phyloP scores from a whole-genome alignment of 2,329 filamentous ascomycete genomes.

The Epichloe uncinata region DNA sequence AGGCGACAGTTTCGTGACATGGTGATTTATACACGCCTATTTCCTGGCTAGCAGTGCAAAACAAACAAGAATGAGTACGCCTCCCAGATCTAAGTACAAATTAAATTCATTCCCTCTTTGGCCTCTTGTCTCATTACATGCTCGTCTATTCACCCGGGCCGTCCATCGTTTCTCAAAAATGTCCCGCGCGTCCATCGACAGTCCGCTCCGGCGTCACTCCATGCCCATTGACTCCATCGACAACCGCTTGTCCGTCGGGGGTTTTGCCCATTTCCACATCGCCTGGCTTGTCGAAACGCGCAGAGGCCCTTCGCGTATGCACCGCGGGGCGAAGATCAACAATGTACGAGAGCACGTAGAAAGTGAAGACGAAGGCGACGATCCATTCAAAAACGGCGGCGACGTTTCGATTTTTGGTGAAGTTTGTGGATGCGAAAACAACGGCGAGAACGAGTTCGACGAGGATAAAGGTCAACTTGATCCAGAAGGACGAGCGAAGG shows the following conservation, averaged over 20 bases:
- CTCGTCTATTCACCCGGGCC: too few species aligned
- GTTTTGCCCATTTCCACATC: slow-evolving; percentile 11
- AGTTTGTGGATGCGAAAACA: slow-evolving; percentile 52
- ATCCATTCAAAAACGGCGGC: slow-evolving; percentile 70
- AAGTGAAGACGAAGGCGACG: slow-evolving; percentile 73
- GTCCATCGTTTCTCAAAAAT: background rate
- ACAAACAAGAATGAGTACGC: background rate
- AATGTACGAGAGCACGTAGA: slow-evolving; percentile 77
- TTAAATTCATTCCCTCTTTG: too few species aligned
- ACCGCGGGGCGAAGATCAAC: slow-evolving; percentile 76
- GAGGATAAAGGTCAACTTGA: slow-evolving; percentile 77
- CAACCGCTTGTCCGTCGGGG: background rate
- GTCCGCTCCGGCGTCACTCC: background rate
- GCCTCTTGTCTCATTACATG: background rate
- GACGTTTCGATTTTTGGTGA: slow-evolving; percentile 38
- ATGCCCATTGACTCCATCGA: background rate
- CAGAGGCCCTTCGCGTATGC: slow-evolving; percentile 32
- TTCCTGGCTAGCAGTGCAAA: background rate
- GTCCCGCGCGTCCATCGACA: background rate
- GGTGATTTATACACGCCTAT: background rate
- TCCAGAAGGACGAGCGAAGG: slow-evolving; percentile 68
- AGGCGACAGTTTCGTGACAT: background rate
- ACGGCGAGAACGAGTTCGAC: slow-evolving; percentile 62
- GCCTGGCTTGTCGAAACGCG: slow-evolving; percentile 18
- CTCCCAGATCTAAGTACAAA: background rate